phyloP scores from a whole-genome alignment of 768 basidiomycete genomes.

The Dentipellis sp. region DNA sequence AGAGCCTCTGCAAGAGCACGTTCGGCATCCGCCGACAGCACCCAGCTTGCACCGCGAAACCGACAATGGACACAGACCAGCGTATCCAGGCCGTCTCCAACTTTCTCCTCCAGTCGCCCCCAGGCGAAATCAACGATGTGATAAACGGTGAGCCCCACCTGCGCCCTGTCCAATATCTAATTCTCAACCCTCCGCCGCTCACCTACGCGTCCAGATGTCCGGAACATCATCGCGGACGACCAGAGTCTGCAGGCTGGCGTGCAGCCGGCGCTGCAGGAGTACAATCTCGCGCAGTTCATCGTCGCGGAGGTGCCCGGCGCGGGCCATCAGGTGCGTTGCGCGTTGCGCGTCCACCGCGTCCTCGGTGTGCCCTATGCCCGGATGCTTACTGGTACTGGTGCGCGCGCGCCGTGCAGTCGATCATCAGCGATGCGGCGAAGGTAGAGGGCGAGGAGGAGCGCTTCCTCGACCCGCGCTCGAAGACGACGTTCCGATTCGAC shows the following conservation, averaged over 20 bases:
- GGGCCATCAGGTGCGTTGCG: conserved; percentile 58
- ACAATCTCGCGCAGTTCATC: conserved; percentile 84
- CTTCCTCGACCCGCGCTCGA: conserved; percentile 78
- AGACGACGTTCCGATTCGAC: conserved; percentile 74
- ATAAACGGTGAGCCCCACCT: conserved; percentile 54
- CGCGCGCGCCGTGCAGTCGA: conserved; percentile 44
- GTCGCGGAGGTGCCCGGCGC: conserved; percentile 76
- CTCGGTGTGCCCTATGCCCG: not conserved
- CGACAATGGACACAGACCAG: conserved; percentile 48
- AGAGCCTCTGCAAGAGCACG: not conserved
- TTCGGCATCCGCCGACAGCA: not conserved
- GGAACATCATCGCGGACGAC: conserved; percentile 84
- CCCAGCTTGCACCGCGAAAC: not conserved
- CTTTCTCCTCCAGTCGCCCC: conserved; percentile 85
- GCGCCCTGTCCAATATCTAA: not conserved
- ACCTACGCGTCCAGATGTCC: conserved; percentile 56
- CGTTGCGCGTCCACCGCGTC: not conserved
- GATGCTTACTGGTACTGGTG: conserved; percentile 1
- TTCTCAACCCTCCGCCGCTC: not conserved
- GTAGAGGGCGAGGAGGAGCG: conserved; percentile 49
- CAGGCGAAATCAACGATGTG: conserved; percentile 96
- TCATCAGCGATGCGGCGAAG: conserved; percentile 68
- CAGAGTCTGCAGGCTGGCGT: conserved; percentile 71
- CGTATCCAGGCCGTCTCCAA: conserved; percentile 64
- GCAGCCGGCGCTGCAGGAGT: conserved; percentile 68